Percentiles rank a stretch among this genome's conserved stretches.
These are phyloP conservation scores for Euclidium syriacum DNA, from an alignment of 345 rosid genomes.

Conservation along the genomic window DNA sequence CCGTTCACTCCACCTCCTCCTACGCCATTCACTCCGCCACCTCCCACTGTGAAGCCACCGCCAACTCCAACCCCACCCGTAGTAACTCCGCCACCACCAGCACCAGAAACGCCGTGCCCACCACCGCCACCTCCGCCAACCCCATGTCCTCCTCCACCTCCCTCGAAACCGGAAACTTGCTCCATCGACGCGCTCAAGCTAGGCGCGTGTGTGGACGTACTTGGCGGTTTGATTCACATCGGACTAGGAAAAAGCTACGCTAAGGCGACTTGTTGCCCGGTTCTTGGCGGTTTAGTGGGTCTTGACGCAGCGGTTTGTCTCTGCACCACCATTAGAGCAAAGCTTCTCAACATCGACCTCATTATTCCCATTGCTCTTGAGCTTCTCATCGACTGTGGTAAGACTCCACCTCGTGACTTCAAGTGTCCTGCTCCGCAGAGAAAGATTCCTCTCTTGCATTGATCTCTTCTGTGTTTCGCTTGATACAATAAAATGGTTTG, in stretches of 20 bases:
- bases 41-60: slow-evolving; percentile 24
- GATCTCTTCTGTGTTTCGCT: slow-evolving; percentile 8
- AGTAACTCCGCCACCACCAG: slow-evolving; percentile 13
- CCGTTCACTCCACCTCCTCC: slow-evolving; percentile 1
- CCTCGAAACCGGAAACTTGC: slow-evolving; percentile 47
- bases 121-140: slow-evolving; percentile 52
- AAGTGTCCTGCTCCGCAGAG: slow-evolving; percentile 40
- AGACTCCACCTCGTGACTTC: slow-evolving; percentile 65
- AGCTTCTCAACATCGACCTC: slow-evolving; percentile 69
- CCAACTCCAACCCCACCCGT: slow-evolving; percentile 11
- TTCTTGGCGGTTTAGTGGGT: slow-evolving; percentile 63
- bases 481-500: neutral
- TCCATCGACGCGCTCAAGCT: slow-evolving; percentile 69
- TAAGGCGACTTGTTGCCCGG: slow-evolving; percentile 75
- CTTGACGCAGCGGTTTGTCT: slow-evolving; percentile 91
- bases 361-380: slow-evolving; percentile 79
- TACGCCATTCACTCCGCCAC: slow-evolving; percentile 3
- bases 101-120: slow-evolving; percentile 33
- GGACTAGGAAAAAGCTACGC: slow-evolving; percentile 71
- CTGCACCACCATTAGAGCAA: slow-evolving; percentile 72
- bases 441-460: slow-evolving; percentile 8
- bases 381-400: slow-evolving; percentile 79
- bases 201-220: slow-evolving; percentile 80
- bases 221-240: slow-evolving; percentile 72
- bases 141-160: slow-evolving; percentile 37